A percentile compares a stretch with the other conserved stretches of the same genome.
Evolutionary conservation across 371 early-diverging fungal genomes (phyloP).

Genomic region (Mortierella sp.): DNA sequence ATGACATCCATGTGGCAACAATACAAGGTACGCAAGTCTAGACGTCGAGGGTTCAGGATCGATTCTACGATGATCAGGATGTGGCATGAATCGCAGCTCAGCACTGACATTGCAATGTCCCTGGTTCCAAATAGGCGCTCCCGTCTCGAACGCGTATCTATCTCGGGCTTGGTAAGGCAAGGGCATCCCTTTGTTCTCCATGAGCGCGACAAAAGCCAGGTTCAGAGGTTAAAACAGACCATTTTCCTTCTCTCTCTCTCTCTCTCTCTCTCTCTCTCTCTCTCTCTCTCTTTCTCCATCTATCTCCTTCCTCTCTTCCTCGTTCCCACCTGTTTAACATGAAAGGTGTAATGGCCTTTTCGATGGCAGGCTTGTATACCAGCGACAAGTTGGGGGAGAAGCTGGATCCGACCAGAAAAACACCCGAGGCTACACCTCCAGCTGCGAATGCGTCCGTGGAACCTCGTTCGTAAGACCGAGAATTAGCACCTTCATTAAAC

Average conservation of each 20-base stretch:
- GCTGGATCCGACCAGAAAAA: conserved; percentile 25
- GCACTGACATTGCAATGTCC: background rate
- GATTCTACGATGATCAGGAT: background rate
- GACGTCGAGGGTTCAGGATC: background rate
- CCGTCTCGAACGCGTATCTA: conserved; percentile 46
- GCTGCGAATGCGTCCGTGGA: background rate
- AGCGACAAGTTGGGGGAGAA: conserved; percentile 48
- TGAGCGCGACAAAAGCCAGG: no score
- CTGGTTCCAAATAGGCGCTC: conserved; percentile 19
- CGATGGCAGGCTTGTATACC: conserved; percentile 35
- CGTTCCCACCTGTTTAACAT: no score
- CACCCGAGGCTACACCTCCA: conserved; percentile 1
- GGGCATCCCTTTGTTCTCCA: background rate
- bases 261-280: no score
- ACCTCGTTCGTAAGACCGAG: background rate
- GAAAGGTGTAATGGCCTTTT: conserved; percentile 50
- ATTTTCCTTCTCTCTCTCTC: background rate
- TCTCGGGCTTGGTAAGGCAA: conserved; percentile 37
- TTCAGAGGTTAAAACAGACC: background rate
- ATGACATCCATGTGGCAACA: conserved; percentile 40
- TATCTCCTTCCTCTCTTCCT: no score
- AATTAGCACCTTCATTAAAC: no score
- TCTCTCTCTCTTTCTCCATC: no score
- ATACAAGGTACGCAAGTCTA: conserved; percentile 34
- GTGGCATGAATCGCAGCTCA: background rate